Conservation (phyloP, 2,329 filamentous ascomycete species). For the Fusarium robinianum region DNA sequence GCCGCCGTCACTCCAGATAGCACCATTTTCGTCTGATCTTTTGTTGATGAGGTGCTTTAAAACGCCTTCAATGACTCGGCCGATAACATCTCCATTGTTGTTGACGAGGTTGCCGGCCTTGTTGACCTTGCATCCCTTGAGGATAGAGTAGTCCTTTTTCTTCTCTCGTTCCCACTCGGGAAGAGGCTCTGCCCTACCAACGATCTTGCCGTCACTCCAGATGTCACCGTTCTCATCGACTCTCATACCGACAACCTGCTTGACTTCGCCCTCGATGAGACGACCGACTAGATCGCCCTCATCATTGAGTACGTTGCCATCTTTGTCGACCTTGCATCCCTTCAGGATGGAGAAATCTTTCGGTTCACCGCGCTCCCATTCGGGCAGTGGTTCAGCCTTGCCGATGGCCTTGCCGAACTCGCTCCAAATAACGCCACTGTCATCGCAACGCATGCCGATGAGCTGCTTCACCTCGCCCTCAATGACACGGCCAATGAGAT, state of each 20-base stretch:
- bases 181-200: slow-evolving; percentile 70
- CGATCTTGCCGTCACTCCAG: slow-evolving; percentile 66
- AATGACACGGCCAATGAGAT: slow-evolving; percentile 64
- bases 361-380: slow-evolving; percentile 53
- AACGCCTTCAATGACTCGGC: slow-evolving; percentile 66
- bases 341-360: slow-evolving; percentile 29
- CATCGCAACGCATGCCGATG: slow-evolving; percentile 66
- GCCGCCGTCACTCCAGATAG: slow-evolving; percentile 73
- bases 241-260: slow-evolving; percentile 66
- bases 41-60: slow-evolving; percentile 66
- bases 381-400: slow-evolving; percentile 65
- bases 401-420: slow-evolving; percentile 66
- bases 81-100: slow-evolving; percentile 58
- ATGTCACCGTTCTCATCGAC: slow-evolving; percentile 74
- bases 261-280: slow-evolving; percentile 64
- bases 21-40: slow-evolving; percentile 66
- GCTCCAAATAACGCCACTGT: slow-evolving; percentile 69
- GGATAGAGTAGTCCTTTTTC: slow-evolving; percentile 46
- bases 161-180: slow-evolving; percentile 54
- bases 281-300: slow-evolving; percentile 61
- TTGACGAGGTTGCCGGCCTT: slow-evolving; percentile 63
- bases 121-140: slow-evolving; percentile 61
- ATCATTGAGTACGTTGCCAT: slow-evolving; percentile 58
- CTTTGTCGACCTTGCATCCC: slow-evolving; percentile 47
- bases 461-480: slow-evolving; percentile 68